Base-by-base conservation (phyloP, 2,329 filamentous ascomycete species). In the Aspergillus nomiae region DNA sequence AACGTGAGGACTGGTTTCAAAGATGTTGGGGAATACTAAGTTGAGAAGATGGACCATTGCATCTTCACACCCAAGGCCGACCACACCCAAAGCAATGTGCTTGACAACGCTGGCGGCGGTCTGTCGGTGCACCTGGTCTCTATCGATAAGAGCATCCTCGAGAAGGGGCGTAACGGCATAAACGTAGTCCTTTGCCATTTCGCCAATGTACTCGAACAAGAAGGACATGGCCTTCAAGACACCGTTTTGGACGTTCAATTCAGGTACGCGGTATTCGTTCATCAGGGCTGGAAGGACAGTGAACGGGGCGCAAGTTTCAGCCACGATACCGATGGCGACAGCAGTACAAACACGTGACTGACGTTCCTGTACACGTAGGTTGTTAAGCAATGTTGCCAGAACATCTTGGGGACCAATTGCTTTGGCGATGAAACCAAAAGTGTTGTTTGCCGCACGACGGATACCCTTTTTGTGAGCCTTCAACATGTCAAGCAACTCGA, bases 391-490 rank as follows among this genome's bases (percentile, higher is more conserved):
- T 0, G 95, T 98, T 4, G 95, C 94, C 62, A 99, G 84, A 30
- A 99, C 95, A 82, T 99, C 95, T 79, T 98, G 94, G 14, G 95
- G 95, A 69, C 95, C 95, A 72, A 99, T 99, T 64, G 95, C 95
- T 81, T 99, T 99, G 76, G 95, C 95, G 73, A 99, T 99, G 85
- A 97, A 99, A 77, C 95, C 95, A 73, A 99, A 99, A 0, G 95
- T 99, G 83, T 99, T 99, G 87, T 99, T 99, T 71, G 95, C 96
- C 26, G 95, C 95, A 78, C 95, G 90, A 68, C 95, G 91, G 70
- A 99, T 99, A 68, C 95, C 96, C 85, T 99, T 99, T 82, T 99
- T 99, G 84, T 99, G 95, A 8, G 95, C 95, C 81, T 99, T 99
- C 73, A 99, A 87, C 95, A 99, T 99, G 80, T 99, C 95, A 34